Conservation (phyloP, 805 yeast species). For the Cyberlindnera meyerae region DNA sequence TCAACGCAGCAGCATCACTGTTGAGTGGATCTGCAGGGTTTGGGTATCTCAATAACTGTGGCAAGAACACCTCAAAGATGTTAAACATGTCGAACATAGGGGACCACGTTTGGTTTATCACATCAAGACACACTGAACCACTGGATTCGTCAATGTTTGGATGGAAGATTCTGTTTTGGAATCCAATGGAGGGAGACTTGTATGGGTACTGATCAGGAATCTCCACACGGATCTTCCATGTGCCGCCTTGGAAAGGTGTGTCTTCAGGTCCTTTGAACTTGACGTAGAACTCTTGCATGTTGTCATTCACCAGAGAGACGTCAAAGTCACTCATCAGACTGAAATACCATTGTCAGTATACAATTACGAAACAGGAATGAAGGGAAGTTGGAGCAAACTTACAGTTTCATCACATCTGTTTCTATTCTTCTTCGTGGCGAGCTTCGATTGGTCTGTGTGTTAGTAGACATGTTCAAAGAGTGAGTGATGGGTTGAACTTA, state of each 20-base stretch:
- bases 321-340: constrained; percentile 88
- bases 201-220: constrained; percentile 94
- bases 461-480: constrained; percentile 1
- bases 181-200: constrained; percentile 94
- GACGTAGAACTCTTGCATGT: constrained; percentile 81
- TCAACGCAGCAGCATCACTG: constrained; percentile 79
- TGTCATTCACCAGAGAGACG: constrained; percentile 76
- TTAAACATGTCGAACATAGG: constrained; percentile 93
- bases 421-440: constrained; percentile 54
- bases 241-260: constrained; percentile 85
- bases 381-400: constrained; percentile 30
- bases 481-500: background rate
- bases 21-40: constrained; percentile 93
- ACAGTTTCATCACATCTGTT: constrained; percentile 93
- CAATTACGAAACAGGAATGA: too few species aligned
- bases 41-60: constrained; percentile 87
- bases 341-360: too few species aligned
- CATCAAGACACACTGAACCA: constrained; percentile 94
- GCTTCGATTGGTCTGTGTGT: constrained; percentile 10
- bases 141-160: constrained; percentile 90
- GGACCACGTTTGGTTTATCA: constrained; percentile 96
- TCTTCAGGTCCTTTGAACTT: constrained; percentile 81
- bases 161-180: constrained; percentile 84
- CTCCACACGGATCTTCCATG: constrained; percentile 89
- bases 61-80: constrained; percentile 88